phyloP scores from a whole-genome alignment of 2,329 filamentous ascomycete genomes.

The Xylariaceae sp. region DNA sequence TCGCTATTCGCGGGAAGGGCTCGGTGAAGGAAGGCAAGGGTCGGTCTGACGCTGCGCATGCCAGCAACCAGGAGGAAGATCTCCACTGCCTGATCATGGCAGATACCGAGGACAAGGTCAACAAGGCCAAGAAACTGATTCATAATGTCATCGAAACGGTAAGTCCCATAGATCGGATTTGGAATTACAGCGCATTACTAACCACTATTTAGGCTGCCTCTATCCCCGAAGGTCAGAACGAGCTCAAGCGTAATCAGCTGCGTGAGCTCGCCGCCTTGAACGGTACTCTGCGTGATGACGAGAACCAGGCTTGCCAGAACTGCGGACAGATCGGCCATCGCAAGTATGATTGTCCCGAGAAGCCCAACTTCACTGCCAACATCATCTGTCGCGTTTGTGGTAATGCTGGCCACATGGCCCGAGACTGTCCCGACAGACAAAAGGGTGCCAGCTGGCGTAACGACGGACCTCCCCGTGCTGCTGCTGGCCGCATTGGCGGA shows the following conservation, averaged over 20 bases:
- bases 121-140: conserved; percentile 97
- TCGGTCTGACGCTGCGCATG: conserved; percentile 95
- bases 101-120: conserved; percentile 98
- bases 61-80: conserved; percentile 99
- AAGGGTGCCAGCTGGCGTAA: conserved; percentile 91
- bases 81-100: conserved; percentile 99
- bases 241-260: conserved; percentile 97
- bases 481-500: conserved; percentile 64
- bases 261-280: conserved; percentile 96
- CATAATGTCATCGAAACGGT: conserved; percentile 99
- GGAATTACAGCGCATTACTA: conserved; percentile 11
- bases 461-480: conserved; percentile 47
- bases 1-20: conserved; percentile 98
- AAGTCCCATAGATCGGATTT: conserved; percentile 36
- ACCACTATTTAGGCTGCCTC: conserved; percentile 72
- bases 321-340: conserved; percentile 98
- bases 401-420: conserved; percentile 96
- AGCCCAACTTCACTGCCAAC: conserved; percentile 97
- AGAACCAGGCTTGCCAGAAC: conserved; percentile 99
- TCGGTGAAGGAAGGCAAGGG: conserved; percentile 99
- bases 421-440: conserved; percentile 93
- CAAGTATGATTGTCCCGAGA: conserved; percentile 97
- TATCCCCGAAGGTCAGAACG: conserved; percentile 97
- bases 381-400: conserved; percentile 98
- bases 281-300: conserved; percentile 97